A percentile compares a stretch with the other conserved stretches of the same genome.
phyloP scores from a whole-genome alignment of 768 basidiomycete genomes.

The Tephrocybe sp. region DNA sequence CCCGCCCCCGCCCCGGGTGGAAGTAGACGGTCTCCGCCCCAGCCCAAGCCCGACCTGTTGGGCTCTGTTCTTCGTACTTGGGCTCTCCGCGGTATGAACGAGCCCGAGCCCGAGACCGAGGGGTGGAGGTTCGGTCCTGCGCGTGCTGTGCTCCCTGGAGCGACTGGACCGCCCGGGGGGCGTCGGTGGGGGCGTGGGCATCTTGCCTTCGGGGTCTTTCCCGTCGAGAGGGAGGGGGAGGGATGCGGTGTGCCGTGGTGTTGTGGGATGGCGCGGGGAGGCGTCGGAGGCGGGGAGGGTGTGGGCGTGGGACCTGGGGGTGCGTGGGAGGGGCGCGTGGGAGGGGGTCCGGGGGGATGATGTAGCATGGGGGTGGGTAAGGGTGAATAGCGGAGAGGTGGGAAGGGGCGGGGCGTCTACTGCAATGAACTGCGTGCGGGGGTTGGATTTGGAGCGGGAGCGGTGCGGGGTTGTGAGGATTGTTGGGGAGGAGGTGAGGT shows the following conservation, averaged over 20 bases:
- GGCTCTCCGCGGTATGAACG: not conserved
- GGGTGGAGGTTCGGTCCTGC: slow-evolving; percentile 3
- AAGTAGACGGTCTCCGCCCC: too few species aligned
- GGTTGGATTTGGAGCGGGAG: not conserved
- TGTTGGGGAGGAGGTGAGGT: too few species aligned
- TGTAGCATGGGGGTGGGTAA: not conserved
- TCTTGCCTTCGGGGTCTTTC: not conserved
- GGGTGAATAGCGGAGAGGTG: not conserved
- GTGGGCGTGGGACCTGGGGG: slow-evolving; percentile 6
- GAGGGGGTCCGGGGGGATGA: not conserved
- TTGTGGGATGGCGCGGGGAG: not conserved
- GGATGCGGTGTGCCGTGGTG: not conserved
- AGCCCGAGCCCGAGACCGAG: not conserved
- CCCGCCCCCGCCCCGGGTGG: too few species aligned
- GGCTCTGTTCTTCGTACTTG: too few species aligned
- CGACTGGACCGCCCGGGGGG: slow-evolving; percentile 21
- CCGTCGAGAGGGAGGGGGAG: not conserved
- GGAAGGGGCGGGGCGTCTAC: not conserved
- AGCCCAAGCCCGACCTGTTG: too few species aligned
- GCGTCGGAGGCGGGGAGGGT: slow-evolving; percentile 2
- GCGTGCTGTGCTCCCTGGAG: slow-evolving; percentile 1
- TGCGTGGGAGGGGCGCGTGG: not conserved
- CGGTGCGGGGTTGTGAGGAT: not conserved
- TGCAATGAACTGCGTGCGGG: not conserved
- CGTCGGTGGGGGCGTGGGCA: slow-evolving; percentile 26